Evolutionary conservation across 148 eudicot genomes (phyloP).

Genomic region (Hydrangea macrophylla): DNA sequence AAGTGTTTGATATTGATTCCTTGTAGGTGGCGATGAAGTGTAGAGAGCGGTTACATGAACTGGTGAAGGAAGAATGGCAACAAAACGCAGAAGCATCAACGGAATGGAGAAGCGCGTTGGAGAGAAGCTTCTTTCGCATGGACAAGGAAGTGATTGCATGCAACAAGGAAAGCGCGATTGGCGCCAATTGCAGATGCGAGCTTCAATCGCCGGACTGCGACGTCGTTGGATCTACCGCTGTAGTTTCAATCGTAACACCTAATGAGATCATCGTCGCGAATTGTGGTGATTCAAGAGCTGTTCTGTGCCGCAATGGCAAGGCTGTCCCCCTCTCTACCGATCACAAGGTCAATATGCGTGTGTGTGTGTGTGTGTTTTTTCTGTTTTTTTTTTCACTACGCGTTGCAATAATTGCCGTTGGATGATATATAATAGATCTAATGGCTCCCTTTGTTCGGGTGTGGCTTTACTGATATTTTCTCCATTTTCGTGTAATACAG

Average conservation of each 20-base stretch:
- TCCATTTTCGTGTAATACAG: conserved; percentile 20
- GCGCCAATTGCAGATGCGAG: conserved; percentile 64
- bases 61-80: conserved; percentile 41
- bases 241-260: conserved; percentile 62
- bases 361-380: no score
- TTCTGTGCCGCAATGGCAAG: conserved; percentile 55
- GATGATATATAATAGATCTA: no score
- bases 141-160: conserved; percentile 50
- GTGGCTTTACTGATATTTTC: neutral
- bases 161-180: conserved; percentile 27
- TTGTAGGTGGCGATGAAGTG: conserved; percentile 51
- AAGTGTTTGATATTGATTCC: neutral
- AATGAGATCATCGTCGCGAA: conserved; percentile 59
- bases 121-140: conserved; percentile 66
- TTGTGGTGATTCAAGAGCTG: conserved; percentile 79
- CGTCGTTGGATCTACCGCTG: conserved; percentile 87
- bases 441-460: no score
- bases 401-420: no score
- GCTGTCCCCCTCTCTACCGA: conserved; percentile 60
- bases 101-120: conserved; percentile 56
- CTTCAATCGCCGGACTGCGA: conserved; percentile 70
- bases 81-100: conserved; percentile 1
- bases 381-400: no score
- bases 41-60: conserved; percentile 40
- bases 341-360: conserved; percentile 54